phyloP scores from a whole-genome alignment of 345 rosid species.

The Linum tenue region DNA sequence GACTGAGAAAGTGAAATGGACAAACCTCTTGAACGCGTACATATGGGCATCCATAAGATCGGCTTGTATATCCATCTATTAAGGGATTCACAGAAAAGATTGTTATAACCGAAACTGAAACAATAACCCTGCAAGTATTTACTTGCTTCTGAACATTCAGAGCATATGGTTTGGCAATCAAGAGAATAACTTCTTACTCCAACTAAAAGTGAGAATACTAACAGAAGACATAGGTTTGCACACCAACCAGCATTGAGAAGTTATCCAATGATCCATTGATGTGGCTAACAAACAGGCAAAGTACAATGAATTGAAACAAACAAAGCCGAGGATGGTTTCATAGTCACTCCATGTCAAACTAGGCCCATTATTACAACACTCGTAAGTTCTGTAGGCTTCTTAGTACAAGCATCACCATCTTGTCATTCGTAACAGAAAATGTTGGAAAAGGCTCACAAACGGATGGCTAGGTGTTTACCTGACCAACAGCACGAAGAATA shows the following conservation, averaged over 20 bases:
- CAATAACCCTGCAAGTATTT: slow-evolving; percentile 6
- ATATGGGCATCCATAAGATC: slow-evolving; percentile 97
- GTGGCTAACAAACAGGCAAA: neutral
- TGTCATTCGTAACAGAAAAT: no score
- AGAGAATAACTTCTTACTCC: neutral
- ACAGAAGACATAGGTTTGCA: neutral
- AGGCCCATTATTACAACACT: neutral
- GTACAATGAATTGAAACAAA: neutral
- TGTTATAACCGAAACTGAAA: slow-evolving; percentile 7
- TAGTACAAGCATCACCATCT: neutral
- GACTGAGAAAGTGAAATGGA: slow-evolving; percentile 7
- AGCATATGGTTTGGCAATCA: neutral
- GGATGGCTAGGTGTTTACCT: slow-evolving; percentile 39
- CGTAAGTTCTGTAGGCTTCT: neutral
- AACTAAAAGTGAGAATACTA: neutral
- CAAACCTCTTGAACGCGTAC: slow-evolving; percentile 95
- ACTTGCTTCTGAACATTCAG: neutral
- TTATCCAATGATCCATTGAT: neutral
- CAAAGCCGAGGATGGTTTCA: neutral
- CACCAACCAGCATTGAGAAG: neutral
- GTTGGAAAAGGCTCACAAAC: neutral
- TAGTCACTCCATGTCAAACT: neutral
- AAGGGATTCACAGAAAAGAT: slow-evolving; percentile 17
- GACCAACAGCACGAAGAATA: slow-evolving; percentile 74
- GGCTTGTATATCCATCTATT: slow-evolving; percentile 79